A percentile compares a stretch with the other conserved stretches of the same genome.
Evolutionary conservation across 768 basidiomycete genomes (phyloP).

Genomic region (Termitomyces sp.): DNA sequence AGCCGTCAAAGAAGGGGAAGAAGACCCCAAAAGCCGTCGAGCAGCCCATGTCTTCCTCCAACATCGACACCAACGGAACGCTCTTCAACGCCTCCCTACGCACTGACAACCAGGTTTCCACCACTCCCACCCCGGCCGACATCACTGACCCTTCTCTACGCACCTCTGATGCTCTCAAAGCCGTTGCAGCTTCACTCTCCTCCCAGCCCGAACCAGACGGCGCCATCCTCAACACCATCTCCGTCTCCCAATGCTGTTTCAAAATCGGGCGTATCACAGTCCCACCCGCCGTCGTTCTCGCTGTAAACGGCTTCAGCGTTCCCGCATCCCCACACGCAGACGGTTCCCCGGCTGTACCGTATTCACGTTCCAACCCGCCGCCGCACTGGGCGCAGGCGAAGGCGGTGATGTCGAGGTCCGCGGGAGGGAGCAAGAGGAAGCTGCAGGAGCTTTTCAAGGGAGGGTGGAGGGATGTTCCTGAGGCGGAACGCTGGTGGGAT

Average conservation of each 20-base stretch:
- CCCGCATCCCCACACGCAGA: conserved; percentile 15
- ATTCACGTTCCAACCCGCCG: conserved; percentile 40
- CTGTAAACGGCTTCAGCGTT: conserved; percentile 51
- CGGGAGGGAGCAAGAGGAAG: conserved; percentile 32
- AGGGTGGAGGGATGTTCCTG: conserved; percentile 60
- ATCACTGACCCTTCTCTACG: conserved; percentile 22
- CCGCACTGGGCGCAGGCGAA: conserved; percentile 45
- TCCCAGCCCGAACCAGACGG: conserved; percentile 47
- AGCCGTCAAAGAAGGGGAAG: conserved; percentile 33
- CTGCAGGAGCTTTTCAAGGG: conserved; percentile 48
- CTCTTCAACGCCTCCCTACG: conserved; percentile 27
- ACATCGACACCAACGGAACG: conserved; percentile 4
- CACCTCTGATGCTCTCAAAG: conserved; percentile 23
- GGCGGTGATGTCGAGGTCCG: conserved; percentile 27
- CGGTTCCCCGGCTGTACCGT: conserved; percentile 32
- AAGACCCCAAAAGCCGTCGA: conserved; percentile 11
- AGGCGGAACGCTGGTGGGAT: conserved; percentile 68
- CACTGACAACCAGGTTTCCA: conserved; percentile 28
- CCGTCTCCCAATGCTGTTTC: conserved; percentile 62
- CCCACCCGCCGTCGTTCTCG: conserved; percentile 62
- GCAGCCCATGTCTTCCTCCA: conserved; percentile 5
- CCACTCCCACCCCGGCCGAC: conserved; percentile 12
- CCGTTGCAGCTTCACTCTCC: conserved; percentile 27
- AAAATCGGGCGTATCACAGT: conserved; percentile 71
- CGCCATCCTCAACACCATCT: conserved; percentile 56